Evolutionary conservation across 768 basidiomycete species (phyloP), one percentile per base, ranked within the genome.

Genomic region (Boletus barrowsii): DNA sequence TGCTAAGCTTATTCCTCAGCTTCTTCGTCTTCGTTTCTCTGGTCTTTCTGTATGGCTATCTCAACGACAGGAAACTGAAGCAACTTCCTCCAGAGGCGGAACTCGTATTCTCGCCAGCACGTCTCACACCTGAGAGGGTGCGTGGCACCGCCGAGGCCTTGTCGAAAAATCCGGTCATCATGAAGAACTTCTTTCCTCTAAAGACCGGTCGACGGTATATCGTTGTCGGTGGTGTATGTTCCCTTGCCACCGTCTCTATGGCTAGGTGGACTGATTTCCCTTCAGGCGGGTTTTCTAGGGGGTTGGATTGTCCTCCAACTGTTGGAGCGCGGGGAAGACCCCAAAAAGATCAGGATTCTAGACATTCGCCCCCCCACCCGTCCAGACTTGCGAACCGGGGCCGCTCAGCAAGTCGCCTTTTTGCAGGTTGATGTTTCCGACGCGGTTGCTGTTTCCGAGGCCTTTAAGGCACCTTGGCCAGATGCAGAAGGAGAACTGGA

Each of bases 201-300:
- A 83, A 75, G 67, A 91, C 89, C 0, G 87, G 87, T 18, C 77
- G 88, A 51, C 76, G 83, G 46, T 90, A 91, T 65, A 88, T 90
- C 54, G 76, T 91, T 5, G 78, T 87, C 36, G 89, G 89, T 51
- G 88, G 89, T 60, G 87, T 87, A 64, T 57, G 81, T 79, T 42
- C 39, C 37, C 37, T 39, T 18, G n/a, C n/a, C 37, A 39, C 37
- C 37, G 3, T 39, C n/a, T 39, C 15, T 39, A 9, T 17, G n/a
- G 37, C 37, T 17, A 14, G 29, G 29, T n/a, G 18, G 22, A 10
- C 48, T 47, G 24, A 59, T 36, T 35, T 1, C 47, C 29, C 24
- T 26, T 44, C 33, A 89, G 88, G 81, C 83, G 5, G 88, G 88
- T 1, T 89, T 90, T 55, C 68, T 90, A 4, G 88, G 88, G 13